Conservation (phyloP, 257 asterid species). For the Jacaranda copaia region DNA sequence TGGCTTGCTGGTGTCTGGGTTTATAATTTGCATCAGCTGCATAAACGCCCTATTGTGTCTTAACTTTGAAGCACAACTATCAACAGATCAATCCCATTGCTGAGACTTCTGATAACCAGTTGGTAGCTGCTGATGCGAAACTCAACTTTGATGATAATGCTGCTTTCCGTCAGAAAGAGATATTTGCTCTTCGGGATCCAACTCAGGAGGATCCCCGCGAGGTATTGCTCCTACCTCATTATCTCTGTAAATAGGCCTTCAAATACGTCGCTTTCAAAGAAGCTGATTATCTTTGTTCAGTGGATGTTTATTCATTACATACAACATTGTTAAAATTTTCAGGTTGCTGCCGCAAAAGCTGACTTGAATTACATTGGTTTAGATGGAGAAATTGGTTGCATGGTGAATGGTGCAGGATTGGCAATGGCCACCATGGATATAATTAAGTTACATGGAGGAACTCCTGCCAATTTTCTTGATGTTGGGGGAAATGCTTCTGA, state of each 20-base stretch:
- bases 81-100: slow-evolving; percentile 94
- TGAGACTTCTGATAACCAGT: slow-evolving; percentile 86
- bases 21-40: slow-evolving; percentile 21
- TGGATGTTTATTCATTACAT: slow-evolving; percentile 17
- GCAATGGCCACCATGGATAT: slow-evolving; percentile 99
- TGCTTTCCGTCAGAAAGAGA: slow-evolving; percentile 86
- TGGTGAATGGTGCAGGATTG: slow-evolving; percentile 99
- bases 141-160: slow-evolving; percentile 98
- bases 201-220: slow-evolving; percentile 99
- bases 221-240: slow-evolving; percentile 50
- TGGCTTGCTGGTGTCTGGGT: slow-evolving; percentile 13
- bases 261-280: neutral
- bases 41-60: slow-evolving; percentile 29
- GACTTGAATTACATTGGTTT: slow-evolving; percentile 96
- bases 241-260: neutral
- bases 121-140: slow-evolving; percentile 99
- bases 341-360: slow-evolving; percentile 99
- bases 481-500: slow-evolving; percentile 99
- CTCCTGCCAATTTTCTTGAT: slow-evolving; percentile 99
- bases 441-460: slow-evolving; percentile 95
- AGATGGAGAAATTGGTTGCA: slow-evolving; percentile 99
- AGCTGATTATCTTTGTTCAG: slow-evolving; percentile 1
- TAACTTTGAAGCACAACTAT: slow-evolving; percentile 22
- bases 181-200: slow-evolving; percentile 87
- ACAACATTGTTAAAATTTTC: slow-evolving; percentile 15